Percentiles rank a stretch among this genome's conserved stretches.
Conservation (phyloP, 306 rosid species). For the Cicer cuneatum region DNA sequence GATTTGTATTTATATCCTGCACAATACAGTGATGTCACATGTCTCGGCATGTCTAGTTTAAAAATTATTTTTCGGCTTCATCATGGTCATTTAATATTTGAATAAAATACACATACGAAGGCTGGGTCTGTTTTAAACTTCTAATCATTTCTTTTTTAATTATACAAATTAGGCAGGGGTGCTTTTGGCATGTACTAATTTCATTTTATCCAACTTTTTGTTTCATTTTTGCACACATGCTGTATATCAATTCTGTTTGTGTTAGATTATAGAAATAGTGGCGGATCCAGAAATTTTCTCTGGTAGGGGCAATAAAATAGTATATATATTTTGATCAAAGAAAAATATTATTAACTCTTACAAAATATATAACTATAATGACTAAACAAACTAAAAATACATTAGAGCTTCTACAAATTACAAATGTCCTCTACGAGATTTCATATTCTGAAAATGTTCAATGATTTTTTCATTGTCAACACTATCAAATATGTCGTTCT, state of each 20-base stretch:
- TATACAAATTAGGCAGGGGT: not conserved
- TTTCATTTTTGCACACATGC: slow-evolving; percentile 10
- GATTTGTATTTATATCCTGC: slow-evolving; percentile 1
- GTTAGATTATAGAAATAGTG: no score
- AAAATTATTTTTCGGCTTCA: not conserved
- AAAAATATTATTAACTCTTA: no score
- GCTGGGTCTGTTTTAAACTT: slow-evolving; percentile 12
- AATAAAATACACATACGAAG: not conserved
- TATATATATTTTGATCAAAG: no score
- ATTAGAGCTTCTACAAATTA: no score
- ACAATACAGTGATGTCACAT: not conserved
- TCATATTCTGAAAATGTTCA: no score
- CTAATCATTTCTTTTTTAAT: not conserved
- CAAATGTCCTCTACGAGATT: no score
- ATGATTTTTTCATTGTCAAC: no score
- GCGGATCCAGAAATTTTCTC: no score
- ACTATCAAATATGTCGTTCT: no score
- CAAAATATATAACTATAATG: no score
- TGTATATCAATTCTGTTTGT: not conserved
- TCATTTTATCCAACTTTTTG: not conserved
- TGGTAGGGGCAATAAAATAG: no score
- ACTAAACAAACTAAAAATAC: no score
- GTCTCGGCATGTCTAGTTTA: not conserved
- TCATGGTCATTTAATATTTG: not conserved
- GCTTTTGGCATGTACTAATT: not conserved